Evolutionary conservation across 2,329 filamentous ascomycete species (phyloP), one percentile per base, ranked within the genome.

Genomic region (Epichloe aotearoae): DNA sequence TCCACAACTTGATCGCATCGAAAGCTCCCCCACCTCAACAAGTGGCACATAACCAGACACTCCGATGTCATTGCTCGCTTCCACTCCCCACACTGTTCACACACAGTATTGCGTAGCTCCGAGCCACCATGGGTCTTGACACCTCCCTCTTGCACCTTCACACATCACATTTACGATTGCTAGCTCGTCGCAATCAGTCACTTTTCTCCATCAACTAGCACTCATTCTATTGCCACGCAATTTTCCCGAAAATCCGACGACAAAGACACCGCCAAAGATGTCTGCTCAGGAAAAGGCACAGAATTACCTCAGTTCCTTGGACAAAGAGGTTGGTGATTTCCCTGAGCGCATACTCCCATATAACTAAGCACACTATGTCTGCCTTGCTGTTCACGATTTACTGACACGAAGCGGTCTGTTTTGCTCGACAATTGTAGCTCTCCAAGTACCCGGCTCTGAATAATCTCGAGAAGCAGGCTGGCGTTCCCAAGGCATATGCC

Each of bases 381-480:
- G 36, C 37, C 11, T 45, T 52, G 40, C 57, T 55, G 56, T 57
- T 61, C 56, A 61, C 60, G 38, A 43, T 38, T n/a, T 49, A 52
- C 58, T 59, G 50, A 57, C 57, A 54, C 57, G 36, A 12, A 30
- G 44, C 33, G 15, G 36, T 38, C 37, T 23, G 45, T 47, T 23
- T 15, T 7, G 33, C 41, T 41, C 33, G 15, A 26, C 3, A 7
- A 45, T 17, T 39, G 23, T 53, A 93, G 87, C 82, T 93, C 59
- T 87, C 85, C 69, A 91, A 90, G 71, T 93, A 93, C 74, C 84
- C 84, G 61, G 71, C 77, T 63, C 79, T 93, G 67, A 85, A 83
- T 78, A 88, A 91, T 73, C 78, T 93, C 63, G 88, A 94, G 80
- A 86, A 83, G 77, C 82, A 86, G 70, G 85, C 84, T 57, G 82